These are phyloP conservation scores for Hanseniaspora nectarophila DNA, from an alignment of 805 yeast genomes.

Conservation along the genomic window DNA sequence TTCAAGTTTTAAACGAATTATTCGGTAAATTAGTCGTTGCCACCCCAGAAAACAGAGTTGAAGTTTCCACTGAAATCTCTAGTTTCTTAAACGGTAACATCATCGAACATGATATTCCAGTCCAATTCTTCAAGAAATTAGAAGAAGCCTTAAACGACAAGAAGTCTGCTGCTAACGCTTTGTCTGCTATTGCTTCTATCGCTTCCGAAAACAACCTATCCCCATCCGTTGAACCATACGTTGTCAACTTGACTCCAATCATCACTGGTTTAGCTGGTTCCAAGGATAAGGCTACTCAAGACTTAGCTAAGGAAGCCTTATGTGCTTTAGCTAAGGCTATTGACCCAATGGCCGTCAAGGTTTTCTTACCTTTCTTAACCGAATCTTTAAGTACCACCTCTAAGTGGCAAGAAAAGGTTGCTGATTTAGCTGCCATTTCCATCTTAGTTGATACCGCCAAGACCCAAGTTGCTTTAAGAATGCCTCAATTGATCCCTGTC, in stretches of 20 bases:
- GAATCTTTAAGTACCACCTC: constrained; percentile 54
- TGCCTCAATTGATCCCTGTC: constrained; percentile 98
- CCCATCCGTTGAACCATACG: constrained; percentile 92
- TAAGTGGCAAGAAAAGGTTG: constrained; percentile 98
- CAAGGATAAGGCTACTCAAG: constrained; percentile 67
- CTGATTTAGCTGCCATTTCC: constrained; percentile 73
- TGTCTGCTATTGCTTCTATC: constrained; percentile 74
- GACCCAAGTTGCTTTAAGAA: constrained; percentile 91
- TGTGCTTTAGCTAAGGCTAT: constrained; percentile 64
- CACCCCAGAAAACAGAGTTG: constrained; percentile 64
- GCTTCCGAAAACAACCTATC: constrained; percentile 66
- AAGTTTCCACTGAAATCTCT: constrained; percentile 80
- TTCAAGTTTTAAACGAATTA: constrained; percentile 80
- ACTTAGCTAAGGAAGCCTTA: constrained; percentile 64
- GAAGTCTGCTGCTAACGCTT: constrained; percentile 71
- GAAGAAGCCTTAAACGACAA: constrained; percentile 65
- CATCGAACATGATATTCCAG: constrained; percentile 97
- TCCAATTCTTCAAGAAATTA: constrained; percentile 68
- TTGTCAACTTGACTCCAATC: constrained; percentile 62
- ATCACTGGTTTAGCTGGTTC: constrained; percentile 79
- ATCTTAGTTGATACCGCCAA: constrained; percentile 88
- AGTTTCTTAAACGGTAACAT: constrained; percentile 91
- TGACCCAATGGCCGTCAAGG: constrained; percentile 90
- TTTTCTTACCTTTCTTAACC: constrained; percentile 70
- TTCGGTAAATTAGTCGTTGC: constrained; percentile 88